phyloP scores from a whole-genome alignment of 257 asterid genomes.

The Ajuga chamaepitys region DNA sequence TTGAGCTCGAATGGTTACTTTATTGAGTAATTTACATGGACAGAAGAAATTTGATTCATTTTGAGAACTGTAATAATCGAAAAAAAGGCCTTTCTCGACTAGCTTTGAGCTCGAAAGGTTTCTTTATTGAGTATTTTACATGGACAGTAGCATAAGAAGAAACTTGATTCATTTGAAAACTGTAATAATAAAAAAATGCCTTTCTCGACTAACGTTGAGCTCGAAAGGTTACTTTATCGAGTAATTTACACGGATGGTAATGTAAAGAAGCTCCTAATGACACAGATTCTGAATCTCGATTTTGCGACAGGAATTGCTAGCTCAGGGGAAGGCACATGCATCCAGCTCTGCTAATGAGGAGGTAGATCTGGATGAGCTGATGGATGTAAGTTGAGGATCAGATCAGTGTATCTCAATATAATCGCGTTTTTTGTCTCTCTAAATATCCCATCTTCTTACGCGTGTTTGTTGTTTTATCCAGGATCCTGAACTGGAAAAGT shows the following conservation, averaged over 20 bases:
- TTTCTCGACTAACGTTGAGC: background rate
- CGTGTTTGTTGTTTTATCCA: slow-evolving; percentile 21
- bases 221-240: background rate
- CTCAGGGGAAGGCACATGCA: slow-evolving; percentile 55
- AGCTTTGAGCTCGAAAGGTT: no score
- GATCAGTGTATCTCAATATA: background rate
- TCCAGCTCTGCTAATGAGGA: slow-evolving; percentile 54
- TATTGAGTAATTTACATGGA: background rate
- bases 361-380: slow-evolving; percentile 87
- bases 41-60: no score
- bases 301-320: slow-evolving; percentile 53
- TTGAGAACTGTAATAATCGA: no score
- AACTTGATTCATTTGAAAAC: background rate
- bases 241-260: no score
- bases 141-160: background rate
- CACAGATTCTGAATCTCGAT: slow-evolving; percentile 3
- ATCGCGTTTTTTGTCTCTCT: background rate
- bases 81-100: no score
- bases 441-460: background rate
- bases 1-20: background rate
- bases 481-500: slow-evolving; percentile 97
- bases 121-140: no score
- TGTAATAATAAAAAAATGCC: background rate
- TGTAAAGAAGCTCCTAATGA: background rate
- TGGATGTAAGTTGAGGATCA: slow-evolving; percentile 76